Base-by-base conservation (phyloP, 1,284 basidiomycete species). In the Fistulina hepatica region DNA sequence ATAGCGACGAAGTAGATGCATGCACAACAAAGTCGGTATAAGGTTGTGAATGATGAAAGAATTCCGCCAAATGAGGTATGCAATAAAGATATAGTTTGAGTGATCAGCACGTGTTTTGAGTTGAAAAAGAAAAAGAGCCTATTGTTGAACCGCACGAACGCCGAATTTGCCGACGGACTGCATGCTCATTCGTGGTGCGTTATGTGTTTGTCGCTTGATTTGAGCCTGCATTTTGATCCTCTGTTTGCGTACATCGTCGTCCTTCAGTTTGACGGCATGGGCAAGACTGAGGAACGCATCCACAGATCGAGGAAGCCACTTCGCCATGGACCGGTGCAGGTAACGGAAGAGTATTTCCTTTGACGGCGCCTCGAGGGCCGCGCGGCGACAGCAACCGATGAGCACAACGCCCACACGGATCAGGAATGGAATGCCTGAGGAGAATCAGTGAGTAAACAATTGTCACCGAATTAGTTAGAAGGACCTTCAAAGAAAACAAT, bases 401-500 rank as follows among this genome's bases (percentile, higher is more conserved):
- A 97, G 61, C 0, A 84, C 80, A 5, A 95, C 64, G 1, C 79
- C 84, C 2, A 88, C 68, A 10, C 90, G 78, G 51, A 92, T 69
- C 28, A 94, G 65, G 67, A 81, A 90, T 0, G 79, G 70, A 3
- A 88, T 67, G 4, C 90, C 89, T 86, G 51, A 43, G 13, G 21
- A 32, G 15, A 13, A 8, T 21, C 31, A 23, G 33, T 27, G 15
- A 28, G 36, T 6, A 17, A 7, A 10, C 6, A 20, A 27, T 9
- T 15, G 40, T 25, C 6, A 32, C 40, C 7, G 15, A 25, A 41
- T 23, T 10, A 32, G 16, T 21, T 11, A 3, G 11, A 39, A 54
- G 40, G 47, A 88, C 86, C 89, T 61, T 93, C 89, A 41, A 75
- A 81, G 23, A 95, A 63, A 53, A 94, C 89, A 3, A 92, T 60